Conservation (phyloP, 2,329 filamentous ascomycete species). For the Trichophyton benhamiae region DNA sequence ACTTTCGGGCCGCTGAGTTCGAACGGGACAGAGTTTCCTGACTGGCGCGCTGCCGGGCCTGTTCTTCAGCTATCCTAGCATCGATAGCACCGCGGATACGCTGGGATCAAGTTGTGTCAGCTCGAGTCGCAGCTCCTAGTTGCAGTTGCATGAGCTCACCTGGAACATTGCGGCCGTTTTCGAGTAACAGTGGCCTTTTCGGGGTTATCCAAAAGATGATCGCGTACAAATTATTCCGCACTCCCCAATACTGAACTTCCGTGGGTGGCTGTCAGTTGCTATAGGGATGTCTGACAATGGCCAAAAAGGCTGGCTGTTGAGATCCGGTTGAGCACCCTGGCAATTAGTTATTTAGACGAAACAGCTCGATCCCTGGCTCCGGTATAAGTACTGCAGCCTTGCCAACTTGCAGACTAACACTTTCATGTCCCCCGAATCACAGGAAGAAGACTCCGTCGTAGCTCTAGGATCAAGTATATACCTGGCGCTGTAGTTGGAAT, state of each 20-base stretch:
- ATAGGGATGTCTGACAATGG: not conserved
- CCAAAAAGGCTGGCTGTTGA: not conserved
- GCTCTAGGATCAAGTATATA: too few species aligned
- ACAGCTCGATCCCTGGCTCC: not conserved
- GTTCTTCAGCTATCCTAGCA: conserved; percentile 79
- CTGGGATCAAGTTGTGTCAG: conserved; percentile 32
- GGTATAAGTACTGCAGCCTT: too few species aligned
- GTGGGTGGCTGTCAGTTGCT: not conserved
- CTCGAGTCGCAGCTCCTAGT: not conserved
- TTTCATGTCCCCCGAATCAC: too few species aligned
- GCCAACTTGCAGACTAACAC: too few species aligned
- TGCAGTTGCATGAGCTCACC: not conserved
- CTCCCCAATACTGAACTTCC: too few species aligned
- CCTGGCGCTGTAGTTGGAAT: too few species aligned
- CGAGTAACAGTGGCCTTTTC: not conserved
- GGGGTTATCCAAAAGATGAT: not conserved
- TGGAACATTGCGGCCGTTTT: conserved; percentile 2
- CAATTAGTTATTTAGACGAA: not conserved
- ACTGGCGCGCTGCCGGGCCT: conserved; percentile 57
- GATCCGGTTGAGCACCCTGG: not conserved
- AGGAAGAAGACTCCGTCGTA: too few species aligned
- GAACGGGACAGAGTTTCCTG: conserved; percentile 34
- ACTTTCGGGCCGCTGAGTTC: conserved; percentile 24
- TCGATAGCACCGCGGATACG: conserved; percentile 76
- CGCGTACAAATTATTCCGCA: not conserved